A percentile compares a stretch with the other conserved stretches of the same genome.
Evolutionary conservation across 2,329 filamentous ascomycete genomes (phyloP).

Genomic region (Cryphonectria radicalis): DNA sequence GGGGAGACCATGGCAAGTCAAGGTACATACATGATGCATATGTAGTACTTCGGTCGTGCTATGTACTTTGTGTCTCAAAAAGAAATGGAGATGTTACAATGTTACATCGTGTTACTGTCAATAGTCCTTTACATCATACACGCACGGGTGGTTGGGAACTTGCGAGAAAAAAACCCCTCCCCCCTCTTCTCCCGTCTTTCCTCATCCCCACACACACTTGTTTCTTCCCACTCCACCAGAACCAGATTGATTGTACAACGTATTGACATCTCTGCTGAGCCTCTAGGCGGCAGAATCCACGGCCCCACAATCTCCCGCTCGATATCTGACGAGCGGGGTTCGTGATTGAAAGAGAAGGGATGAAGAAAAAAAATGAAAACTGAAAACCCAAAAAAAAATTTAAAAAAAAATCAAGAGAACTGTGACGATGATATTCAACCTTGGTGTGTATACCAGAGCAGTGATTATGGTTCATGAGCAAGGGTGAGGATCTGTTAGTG

Average conservation of each 20-base stretch:
- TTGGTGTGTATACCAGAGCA: neutral
- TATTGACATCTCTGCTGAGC: neutral
- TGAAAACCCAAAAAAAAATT: neutral
- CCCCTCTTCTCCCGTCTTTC: too few relatives aligned
- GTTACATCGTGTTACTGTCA: too few relatives aligned
- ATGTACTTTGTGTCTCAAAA: too few relatives aligned
- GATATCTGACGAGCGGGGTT: neutral
- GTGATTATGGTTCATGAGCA: neutral
- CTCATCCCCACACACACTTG: too few relatives aligned
- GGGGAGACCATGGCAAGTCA: neutral
- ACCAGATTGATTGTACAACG: too few relatives aligned
- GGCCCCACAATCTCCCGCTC: conserved; percentile 1
- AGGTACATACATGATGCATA: too few relatives aligned
- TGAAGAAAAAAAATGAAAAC: neutral
- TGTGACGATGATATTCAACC: neutral
- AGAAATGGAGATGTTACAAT: too few relatives aligned
- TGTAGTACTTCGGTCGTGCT: too few relatives aligned
- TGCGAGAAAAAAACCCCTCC: too few relatives aligned
- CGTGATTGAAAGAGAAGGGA: neutral
- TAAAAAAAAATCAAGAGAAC: too few relatives aligned
- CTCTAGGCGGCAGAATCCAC: neutral
- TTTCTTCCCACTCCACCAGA: neutral
- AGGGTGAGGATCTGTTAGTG: neutral
- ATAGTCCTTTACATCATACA: too few relatives aligned
- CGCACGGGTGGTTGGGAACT: too few relatives aligned